Percentiles rank a stretch among this genome's conserved stretches.
Conservation (phyloP, 495 filamentous ascomycete species). For the Emericellopsis terricola region DNA sequence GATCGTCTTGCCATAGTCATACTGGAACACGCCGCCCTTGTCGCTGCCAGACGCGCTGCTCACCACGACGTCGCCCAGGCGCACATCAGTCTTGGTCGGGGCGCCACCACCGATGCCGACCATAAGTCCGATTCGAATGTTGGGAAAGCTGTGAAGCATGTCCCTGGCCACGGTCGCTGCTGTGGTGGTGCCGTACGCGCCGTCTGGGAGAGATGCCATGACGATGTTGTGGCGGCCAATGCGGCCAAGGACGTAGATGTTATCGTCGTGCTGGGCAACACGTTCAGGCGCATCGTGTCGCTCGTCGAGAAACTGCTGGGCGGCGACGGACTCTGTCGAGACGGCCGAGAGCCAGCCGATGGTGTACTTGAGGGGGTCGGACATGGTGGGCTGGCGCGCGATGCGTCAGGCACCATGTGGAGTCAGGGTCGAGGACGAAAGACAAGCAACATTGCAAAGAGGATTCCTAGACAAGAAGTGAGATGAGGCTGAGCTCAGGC, state of each 20-base stretch:
- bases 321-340: slow-evolving; percentile 23
- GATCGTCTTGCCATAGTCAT: too few relatives aligned
- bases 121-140: slow-evolving; percentile 6
- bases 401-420: too few relatives aligned
- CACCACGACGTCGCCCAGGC: slow-evolving; percentile 18
- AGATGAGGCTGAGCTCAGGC: too few relatives aligned
- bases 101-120: slow-evolving; percentile 8
- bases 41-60: slow-evolving; percentile 10
- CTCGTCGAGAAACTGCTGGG: slow-evolving; percentile 27
- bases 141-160: slow-evolving; percentile 7
- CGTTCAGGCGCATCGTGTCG: slow-evolving; percentile 10
- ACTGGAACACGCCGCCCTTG: too few relatives aligned
- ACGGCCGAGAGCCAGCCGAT: slow-evolving; percentile 34
- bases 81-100: slow-evolving; percentile 9
- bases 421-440: too few relatives aligned
- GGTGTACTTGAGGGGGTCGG: too few relatives aligned
- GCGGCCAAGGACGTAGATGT: slow-evolving; percentile 12
- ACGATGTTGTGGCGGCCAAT: slow-evolving; percentile 17
- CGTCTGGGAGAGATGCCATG: slow-evolving; percentile 15
- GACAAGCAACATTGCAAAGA: too few relatives aligned
- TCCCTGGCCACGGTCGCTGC: slow-evolving; percentile 12
- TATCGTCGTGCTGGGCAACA: slow-evolving; percentile 7
- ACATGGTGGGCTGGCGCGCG: too few relatives aligned
- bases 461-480: too few relatives aligned
- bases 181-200: slow-evolving; percentile 11